A percentile compares a stretch with the other conserved stretches of the same genome.
Conservation (phyloP, 2,329 filamentous ascomycete species). For the Nemania bipapillata region DNA sequence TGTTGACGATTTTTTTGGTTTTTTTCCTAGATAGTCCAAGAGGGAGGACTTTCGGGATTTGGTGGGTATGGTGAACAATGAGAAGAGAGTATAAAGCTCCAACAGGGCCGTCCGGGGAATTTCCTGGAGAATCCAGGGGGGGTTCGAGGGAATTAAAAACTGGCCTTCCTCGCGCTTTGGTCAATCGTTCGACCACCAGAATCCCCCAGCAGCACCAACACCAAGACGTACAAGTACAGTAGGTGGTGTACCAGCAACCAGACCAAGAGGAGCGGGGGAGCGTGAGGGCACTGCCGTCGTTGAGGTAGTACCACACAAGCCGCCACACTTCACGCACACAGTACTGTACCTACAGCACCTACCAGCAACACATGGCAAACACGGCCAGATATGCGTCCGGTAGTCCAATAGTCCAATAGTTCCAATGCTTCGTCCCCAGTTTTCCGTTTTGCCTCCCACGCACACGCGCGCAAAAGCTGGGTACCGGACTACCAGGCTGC, state of each 20-base stretch:
- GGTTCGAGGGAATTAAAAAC: conserved; percentile 21
- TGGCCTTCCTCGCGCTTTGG: conserved; percentile 6
- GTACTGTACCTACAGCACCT: conserved; percentile 1
- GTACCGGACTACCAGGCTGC: background rate
- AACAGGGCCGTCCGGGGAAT: conserved; percentile 25
- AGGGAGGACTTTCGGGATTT: conserved; percentile 25
- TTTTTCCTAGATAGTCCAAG: conserved; percentile 3
- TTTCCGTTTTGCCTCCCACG: background rate
- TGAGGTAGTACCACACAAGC: conserved; percentile 20
- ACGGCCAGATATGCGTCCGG: conserved; percentile 8
- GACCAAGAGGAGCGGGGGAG: conserved; percentile 12
- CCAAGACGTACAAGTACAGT: background rate
- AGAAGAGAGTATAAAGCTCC: conserved; percentile 24
- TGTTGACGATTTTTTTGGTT: background rate
- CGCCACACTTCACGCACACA: conserved; percentile 16
- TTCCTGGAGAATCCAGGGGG: conserved; percentile 22
- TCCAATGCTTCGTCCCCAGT: conserved; percentile 7
- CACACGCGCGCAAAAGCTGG: background rate
- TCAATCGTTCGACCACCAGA: conserved; percentile 24
- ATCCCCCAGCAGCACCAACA: conserved; percentile 18
- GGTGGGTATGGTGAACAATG: conserved; percentile 32
- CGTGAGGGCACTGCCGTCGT: conserved; percentile 26
- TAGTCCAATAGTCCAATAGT: background rate
- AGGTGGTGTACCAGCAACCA: background rate
- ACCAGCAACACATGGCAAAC: conserved; percentile 17